Evolutionary conservation across 192 early-diverging fungal genomes (phyloP), one percentile per base, ranked within the genome.

Genomic region (Chytriomyces sp.): DNA sequence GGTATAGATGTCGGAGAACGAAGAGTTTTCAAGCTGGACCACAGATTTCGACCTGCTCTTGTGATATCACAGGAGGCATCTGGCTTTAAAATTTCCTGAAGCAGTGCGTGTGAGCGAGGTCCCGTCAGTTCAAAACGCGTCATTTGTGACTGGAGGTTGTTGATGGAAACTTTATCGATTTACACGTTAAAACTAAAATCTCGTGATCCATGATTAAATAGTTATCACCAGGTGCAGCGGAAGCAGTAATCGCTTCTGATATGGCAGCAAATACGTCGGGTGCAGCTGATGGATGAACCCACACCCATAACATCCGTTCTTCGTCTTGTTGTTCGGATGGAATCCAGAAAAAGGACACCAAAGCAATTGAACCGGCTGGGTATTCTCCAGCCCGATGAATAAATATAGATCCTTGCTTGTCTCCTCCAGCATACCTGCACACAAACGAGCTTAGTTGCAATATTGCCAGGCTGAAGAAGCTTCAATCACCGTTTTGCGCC

Each of bases 51-150:
- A 11, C 67, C 80, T 5, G 62, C 59, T 28, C 50, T 69, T 8
- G 50, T 69, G 16, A 61, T 43, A n/a, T 70, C 60, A 28, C 79
- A 75, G 28, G 26, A 8, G n/a, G 18, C 5, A 61, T 67, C 50
- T 1, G 79, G 9, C 2, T 86, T 78, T 18, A 99, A 80, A 13
- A 93, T 80, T 0, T 92, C 82, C 47, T 87, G 83, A 50, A 99
- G 77, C 7, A 96, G 79, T 23, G 91, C 89, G 18, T 93, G 92
- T 46, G 94, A 88, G 8, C 93, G 86, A 18, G 94, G 94, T 44
- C 97, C 97, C 3, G 93, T 91, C 13, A 99, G 87, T 77, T 97
- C 93, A 83, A 98, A 97, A 80, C 90, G 63, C 86, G 78, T 77
- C 89, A 94, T 60, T 75, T 81, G 35, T 75, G 50, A 23, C 28